A percentile compares a stretch with the other conserved stretches of the same genome.
Evolutionary conservation across 169 alveolate genomes (phyloP).

Genomic region (Eimeria falciformis): DNA sequence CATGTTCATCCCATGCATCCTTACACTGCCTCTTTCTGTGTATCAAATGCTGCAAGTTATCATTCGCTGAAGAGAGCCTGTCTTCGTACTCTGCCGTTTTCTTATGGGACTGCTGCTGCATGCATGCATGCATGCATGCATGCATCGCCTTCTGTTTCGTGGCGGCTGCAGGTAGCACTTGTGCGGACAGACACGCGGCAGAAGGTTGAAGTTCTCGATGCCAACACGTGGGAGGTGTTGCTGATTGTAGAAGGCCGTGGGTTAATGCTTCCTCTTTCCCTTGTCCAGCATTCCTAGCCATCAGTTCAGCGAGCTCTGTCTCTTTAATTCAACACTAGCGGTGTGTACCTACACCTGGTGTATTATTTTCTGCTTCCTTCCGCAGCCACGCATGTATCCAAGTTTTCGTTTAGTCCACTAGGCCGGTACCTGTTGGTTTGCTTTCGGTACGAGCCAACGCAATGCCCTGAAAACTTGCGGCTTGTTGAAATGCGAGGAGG

Average conservation of each 20-base stretch:
- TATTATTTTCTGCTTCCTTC: not conserved
- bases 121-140: not conserved
- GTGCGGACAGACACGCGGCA: conserved; percentile 7
- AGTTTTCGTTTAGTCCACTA: conserved; percentile 25
- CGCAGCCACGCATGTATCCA: conserved; percentile 29
- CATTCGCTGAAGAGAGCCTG: too few relatives aligned
- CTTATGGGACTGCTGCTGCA: too few relatives aligned
- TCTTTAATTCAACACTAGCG: not conserved
- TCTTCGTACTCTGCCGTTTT: too few relatives aligned
- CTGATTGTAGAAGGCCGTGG: conserved; percentile 1
- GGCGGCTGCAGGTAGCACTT: conserved; percentile 8
- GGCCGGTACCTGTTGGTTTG: conserved; percentile 13
- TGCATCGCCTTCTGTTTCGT: not conserved
- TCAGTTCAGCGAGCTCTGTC: not conserved
- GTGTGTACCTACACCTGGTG: not conserved
- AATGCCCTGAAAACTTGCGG: conserved; percentile 32
- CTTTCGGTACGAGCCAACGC: conserved; percentile 6
- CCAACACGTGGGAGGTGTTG: conserved; percentile 12
- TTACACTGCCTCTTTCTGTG: too few relatives aligned
- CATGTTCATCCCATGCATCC: too few relatives aligned
- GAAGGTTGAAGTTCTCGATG: conserved; percentile 21
- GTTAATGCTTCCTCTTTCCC: not conserved
- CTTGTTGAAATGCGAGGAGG: not conserved
- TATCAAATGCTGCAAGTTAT: too few relatives aligned
- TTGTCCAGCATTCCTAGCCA: not conserved